Base-by-base conservation (phyloP, 345 rosid genomes). In the Eucalyptus pumila region DNA sequence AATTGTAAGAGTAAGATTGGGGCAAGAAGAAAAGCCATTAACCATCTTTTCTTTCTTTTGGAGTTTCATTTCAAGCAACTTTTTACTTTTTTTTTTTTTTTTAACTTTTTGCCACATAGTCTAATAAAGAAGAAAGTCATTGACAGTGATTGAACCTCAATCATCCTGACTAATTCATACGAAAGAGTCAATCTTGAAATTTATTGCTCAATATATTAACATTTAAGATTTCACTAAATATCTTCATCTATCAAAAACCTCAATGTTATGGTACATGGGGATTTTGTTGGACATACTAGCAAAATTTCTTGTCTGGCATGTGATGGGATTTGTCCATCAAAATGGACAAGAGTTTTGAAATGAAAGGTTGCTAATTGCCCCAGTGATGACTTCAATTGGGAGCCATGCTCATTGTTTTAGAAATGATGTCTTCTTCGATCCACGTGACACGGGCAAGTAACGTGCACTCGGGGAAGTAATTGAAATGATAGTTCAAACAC, bases 241-340 rank as follows among this genome's bases (percentile, higher is more conserved):
- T 65, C 37, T 14, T 65, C 10, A 14, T 65, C 5, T 65, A 30
- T 65, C 0, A 8, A 65, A 14, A 65, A 27, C 6, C 67, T 60
- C 2, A 1, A 60, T 26, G 2, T 60, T 11, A 3, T 27, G 32
- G 1, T 60, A 60, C 8, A 27, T 1, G 1, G 32, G 15, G 32
- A 60, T 60, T 60, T 27, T 6, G 14, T 60, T 58, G n/a, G 4
- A 58, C n/a, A 26, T 58, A 58, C 3, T 27, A 12, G 32, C n/a
- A 27, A 60, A 26, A 60, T 60, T 3, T 60, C 67, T 60, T 60
- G 32, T 60, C 2, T 27, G 15, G 67, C 67, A 27, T 60, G 67
- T 27, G 32, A 60, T 60, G n/a, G 67, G 67, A 27, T 60, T 27
- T 60, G 67, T 27, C 67, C 32, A 11, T 27, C 32, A 27, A 11